Conservation (phyloP, 495 filamentous ascomycete species). For the Ramalina peruviana region DNA sequence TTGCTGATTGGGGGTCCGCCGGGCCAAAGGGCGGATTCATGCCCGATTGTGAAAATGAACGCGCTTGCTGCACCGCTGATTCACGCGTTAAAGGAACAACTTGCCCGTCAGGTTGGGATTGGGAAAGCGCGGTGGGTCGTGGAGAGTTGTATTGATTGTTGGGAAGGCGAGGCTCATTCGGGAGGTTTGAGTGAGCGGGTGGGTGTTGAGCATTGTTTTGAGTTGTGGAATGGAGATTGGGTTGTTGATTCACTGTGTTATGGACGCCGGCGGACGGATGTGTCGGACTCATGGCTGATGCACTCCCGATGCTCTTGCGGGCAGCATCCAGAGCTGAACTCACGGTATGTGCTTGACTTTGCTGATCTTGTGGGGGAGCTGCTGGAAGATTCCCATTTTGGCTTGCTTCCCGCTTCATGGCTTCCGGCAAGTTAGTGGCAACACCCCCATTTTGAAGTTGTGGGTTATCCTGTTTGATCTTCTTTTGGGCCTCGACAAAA, state of each 20-base stretch:
- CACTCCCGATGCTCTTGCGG: constrained; percentile 13
- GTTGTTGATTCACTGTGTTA: constrained; percentile 11
- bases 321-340: constrained; percentile 41
- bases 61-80: constrained; percentile 44
- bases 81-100: constrained; percentile 47
- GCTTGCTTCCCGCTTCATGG: constrained; percentile 13
- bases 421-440: constrained; percentile 14
- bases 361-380: constrained; percentile 14
- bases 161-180: constrained; percentile 33
- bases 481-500: constrained; percentile 35
- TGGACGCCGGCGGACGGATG: constrained; percentile 4
- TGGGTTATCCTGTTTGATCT: constrained; percentile 29
- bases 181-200: constrained; percentile 25
- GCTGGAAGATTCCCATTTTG: not conserved
- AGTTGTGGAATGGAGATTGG: constrained; percentile 24
- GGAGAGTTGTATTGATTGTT: constrained; percentile 25
- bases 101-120: constrained; percentile 24
- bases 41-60: constrained; percentile 37
- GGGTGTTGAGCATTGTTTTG: constrained; percentile 32
- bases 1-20: constrained; percentile 24
- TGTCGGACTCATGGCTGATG: constrained; percentile 12
- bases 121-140: constrained; percentile 20
- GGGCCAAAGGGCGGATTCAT: constrained; percentile 13
- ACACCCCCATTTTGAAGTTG: constrained; percentile 21
- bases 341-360: constrained; percentile 36